A percentile compares a stretch with the other conserved stretches of the same genome.
These are phyloP conservation scores for Aegilops umbellulata DNA, from an alignment of 176 grass and related monocot genomes.

Conservation along the genomic window DNA sequence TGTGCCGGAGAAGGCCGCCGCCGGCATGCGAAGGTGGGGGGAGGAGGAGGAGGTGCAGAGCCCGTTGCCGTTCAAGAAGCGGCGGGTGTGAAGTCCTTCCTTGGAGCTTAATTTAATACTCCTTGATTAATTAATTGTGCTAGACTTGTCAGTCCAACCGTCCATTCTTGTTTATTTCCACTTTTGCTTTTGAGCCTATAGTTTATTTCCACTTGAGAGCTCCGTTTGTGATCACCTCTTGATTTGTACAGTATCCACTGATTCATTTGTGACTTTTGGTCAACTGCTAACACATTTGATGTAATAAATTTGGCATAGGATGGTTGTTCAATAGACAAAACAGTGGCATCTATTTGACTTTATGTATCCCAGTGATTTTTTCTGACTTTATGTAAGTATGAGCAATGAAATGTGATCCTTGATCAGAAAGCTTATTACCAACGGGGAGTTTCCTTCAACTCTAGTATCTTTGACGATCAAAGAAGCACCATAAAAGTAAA, in stretches of 20 bases:
- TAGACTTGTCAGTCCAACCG: background rate
- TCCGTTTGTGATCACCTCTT: background rate
- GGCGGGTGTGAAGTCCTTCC: slow-evolving; percentile 34
- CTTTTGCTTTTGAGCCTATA: background rate
- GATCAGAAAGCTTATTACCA: too few relatives aligned
- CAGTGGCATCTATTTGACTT: too few relatives aligned
- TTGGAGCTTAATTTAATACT: slow-evolving; percentile 30
- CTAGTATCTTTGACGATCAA: too few relatives aligned
- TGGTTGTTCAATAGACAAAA: background rate
- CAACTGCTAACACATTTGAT: background rate
- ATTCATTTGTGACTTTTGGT: background rate
- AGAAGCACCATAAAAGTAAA: too few relatives aligned
- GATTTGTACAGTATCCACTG: background rate
- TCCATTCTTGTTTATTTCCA: background rate
- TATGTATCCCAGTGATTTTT: too few relatives aligned
- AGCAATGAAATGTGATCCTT: too few relatives aligned
- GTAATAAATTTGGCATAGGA: background rate
- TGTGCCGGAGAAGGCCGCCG: background rate
- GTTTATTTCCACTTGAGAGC: background rate
- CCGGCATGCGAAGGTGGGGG: slow-evolving; percentile 27
- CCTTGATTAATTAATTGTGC: background rate
- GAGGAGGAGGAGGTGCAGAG: slow-evolving; percentile 78
- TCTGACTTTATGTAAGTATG: too few relatives aligned
- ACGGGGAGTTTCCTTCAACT: too few relatives aligned
- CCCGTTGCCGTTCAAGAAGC: slow-evolving; percentile 67